Evolutionary conservation across 768 basidiomycete species (phyloP).

Genomic region (Suillus ampliporus): DNA sequence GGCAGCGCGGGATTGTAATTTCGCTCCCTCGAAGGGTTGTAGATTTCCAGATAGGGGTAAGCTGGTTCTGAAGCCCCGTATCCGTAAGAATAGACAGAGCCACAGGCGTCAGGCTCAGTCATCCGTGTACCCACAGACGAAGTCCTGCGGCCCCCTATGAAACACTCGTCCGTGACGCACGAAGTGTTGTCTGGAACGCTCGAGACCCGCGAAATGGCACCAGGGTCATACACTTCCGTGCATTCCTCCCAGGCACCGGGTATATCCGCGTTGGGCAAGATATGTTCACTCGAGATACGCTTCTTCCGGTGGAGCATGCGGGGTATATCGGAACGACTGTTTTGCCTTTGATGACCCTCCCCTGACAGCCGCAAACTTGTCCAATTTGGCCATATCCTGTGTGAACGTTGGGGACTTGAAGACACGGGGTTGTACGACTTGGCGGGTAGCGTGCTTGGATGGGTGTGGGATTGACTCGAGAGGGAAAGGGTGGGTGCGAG

Average conservation of each 20-base stretch:
- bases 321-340: slow-evolving; percentile 16
- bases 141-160: not conserved
- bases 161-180: not conserved
- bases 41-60: slow-evolving; percentile 39
- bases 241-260: slow-evolving; percentile 9
- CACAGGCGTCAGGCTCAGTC: slow-evolving; percentile 5
- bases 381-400: slow-evolving; percentile 16
- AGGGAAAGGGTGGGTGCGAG: slow-evolving; percentile 32
- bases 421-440: slow-evolving; percentile 13
- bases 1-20: slow-evolving; percentile 6
- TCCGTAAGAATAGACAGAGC: slow-evolving; percentile 30
- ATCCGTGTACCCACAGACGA: not conserved
- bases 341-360: slow-evolving; percentile 20
- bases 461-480: slow-evolving; percentile 29
- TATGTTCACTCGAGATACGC: slow-evolving; percentile 18
- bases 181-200: not conserved
- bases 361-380: slow-evolving; percentile 13
- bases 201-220: not conserved
- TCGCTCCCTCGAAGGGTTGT: slow-evolving; percentile 26
- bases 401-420: slow-evolving; percentile 18
- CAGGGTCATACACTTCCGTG: not conserved
- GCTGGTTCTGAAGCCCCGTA: slow-evolving; percentile 31
- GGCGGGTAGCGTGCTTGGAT: slow-evolving; percentile 17
- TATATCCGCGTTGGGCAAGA: slow-evolving; percentile 12
- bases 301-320: slow-evolving; percentile 32